Percentiles rank a stretch among this genome's conserved stretches.
phyloP scores from a whole-genome alignment of 2,329 filamentous ascomycete genomes.

The Fusarium sp. region DNA sequence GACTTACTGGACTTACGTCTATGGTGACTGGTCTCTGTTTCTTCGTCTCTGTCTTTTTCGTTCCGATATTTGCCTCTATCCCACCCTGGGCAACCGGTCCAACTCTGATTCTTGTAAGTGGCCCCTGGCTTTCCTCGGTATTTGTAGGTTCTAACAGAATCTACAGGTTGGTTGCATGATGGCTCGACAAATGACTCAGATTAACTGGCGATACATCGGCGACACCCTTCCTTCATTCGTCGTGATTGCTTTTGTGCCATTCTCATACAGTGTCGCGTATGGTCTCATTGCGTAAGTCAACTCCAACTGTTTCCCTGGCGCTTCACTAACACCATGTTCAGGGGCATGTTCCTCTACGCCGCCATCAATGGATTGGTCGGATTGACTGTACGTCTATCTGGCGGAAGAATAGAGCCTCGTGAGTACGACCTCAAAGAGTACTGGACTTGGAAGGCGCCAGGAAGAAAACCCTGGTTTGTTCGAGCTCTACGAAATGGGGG shows the following conservation, averaged over 20 bases:
- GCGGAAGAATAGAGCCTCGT: constrained; percentile 21
- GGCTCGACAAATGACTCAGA: constrained; percentile 78
- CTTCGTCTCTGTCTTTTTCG: constrained; percentile 76
- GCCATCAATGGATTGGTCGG: constrained; percentile 27
- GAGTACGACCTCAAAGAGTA: constrained; percentile 41
- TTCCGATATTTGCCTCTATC: constrained; percentile 77
- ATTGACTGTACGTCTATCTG: constrained; percentile 17
- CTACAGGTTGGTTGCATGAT: constrained; percentile 78
- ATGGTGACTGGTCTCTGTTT: constrained; percentile 75
- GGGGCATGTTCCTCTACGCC: constrained; percentile 35
- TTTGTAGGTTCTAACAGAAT: background rate
- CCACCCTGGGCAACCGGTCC: constrained; percentile 82
- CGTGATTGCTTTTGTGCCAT: constrained; percentile 83
- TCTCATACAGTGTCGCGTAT: constrained; percentile 86
- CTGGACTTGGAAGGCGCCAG: constrained; percentile 35
- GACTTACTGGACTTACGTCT: constrained; percentile 75
- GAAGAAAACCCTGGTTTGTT: constrained; percentile 31
- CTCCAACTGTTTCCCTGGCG: fast-evolving
- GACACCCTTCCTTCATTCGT: constrained; percentile 84
- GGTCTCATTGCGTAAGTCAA: constrained; percentile 72
- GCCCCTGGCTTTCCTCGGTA: too few relatives aligned
- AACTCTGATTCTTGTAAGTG: constrained; percentile 71
- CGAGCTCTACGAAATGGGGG: constrained; percentile 2
- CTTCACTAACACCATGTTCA: background rate
- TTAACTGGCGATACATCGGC: constrained; percentile 85